phyloP scores from a whole-genome alignment of 2,329 filamentous ascomycete species.

The Fusarium clavum region DNA sequence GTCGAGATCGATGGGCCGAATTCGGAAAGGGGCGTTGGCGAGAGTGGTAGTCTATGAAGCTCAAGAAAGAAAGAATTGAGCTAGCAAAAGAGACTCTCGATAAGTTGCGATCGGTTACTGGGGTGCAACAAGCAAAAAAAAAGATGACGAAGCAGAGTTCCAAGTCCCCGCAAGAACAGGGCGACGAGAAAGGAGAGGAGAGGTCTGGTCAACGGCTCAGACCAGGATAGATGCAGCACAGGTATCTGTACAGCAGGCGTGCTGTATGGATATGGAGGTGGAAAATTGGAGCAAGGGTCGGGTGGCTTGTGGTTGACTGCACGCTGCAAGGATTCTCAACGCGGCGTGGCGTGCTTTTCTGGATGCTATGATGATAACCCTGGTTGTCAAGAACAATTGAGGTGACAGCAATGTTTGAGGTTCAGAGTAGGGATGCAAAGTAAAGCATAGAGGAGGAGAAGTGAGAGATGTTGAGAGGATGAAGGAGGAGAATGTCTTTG shows the following conservation, averaged over 20 bases:
- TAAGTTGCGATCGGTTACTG: slow-evolving; percentile 24
- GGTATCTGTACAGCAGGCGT: not conserved
- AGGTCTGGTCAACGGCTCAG: slow-evolving; percentile 40
- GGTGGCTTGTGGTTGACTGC: slow-evolving; percentile 42
- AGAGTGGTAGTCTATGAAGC: slow-evolving; percentile 7
- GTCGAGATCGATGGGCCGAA: slow-evolving; percentile 23
- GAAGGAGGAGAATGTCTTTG: slow-evolving; percentile 19
- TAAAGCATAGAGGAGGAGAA: slow-evolving; percentile 8
- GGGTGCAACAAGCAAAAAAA: slow-evolving; percentile 31
- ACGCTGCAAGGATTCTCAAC: slow-evolving; percentile 40
- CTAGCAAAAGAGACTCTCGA: slow-evolving; percentile 7
- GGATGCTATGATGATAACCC: slow-evolving; percentile 27
- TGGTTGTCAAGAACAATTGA: slow-evolving; percentile 28
- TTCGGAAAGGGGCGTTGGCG: slow-evolving; percentile 24
- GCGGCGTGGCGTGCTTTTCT: slow-evolving; percentile 46
- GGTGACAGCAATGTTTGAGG: slow-evolving; percentile 4
- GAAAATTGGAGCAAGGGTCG: slow-evolving; percentile 45
- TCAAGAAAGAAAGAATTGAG: slow-evolving; percentile 14
- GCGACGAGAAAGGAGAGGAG: slow-evolving; percentile 45
- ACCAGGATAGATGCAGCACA: slow-evolving; percentile 32
- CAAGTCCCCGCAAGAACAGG: slow-evolving; percentile 46
- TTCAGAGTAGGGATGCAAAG: not conserved
- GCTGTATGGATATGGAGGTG: slow-evolving; percentile 32
- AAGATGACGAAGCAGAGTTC: slow-evolving; percentile 45
- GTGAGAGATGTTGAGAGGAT: slow-evolving; percentile 3